Base-by-base conservation (phyloP, 1,139 yeast species). In the Sugiyamaella novakii region DNA sequence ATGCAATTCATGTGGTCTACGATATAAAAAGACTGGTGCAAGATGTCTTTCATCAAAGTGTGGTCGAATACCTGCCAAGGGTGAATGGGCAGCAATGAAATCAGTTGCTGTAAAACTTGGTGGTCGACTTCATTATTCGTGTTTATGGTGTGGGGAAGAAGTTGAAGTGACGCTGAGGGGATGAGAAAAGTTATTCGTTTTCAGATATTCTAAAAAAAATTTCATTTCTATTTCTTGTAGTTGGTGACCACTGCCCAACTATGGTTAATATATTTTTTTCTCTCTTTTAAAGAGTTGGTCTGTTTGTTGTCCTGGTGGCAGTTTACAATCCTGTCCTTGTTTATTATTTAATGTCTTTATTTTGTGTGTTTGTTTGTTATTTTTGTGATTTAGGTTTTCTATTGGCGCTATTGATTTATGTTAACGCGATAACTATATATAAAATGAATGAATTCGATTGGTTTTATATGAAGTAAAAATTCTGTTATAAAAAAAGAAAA, bases 1-100 rank as follows among this genome's bases (percentile, higher is more conserved):
- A 60, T 92, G 98, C 73, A 92, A 92, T 66, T 87, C 96, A 1
- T 92, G 98, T 71, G 98, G 98, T 1, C 75, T 92, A 60, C 76
- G 98, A 57, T 92, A 87, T 71, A 89, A 92, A 68, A 92, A 92
- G 71, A 91, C 98, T 1, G 86, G 87, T 31, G 95, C 96, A 2
- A 77, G 97, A 61, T 92, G 98, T 68, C 74, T 86, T 46, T 85
- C 87, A 60, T 69, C 75, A 5, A 66, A 71, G 18, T 92, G 98
- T 70, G 80, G 84, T 56, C 81, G 92, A 62, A 88, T 92, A 53
- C 98, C 98, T 5, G 95, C 97, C 22, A 89, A 91, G 70, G 94
- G 97, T 54, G 98, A 92, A 70, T 86, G 96, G 88, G 79, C 87
- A 14, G 74, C 87, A 29, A 89, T 91, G 95, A 86, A 84, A 65